Evolutionary conservation across 352 stramenopile genomes (phyloP).

Genomic region (Elongisporangium anandrum): DNA sequence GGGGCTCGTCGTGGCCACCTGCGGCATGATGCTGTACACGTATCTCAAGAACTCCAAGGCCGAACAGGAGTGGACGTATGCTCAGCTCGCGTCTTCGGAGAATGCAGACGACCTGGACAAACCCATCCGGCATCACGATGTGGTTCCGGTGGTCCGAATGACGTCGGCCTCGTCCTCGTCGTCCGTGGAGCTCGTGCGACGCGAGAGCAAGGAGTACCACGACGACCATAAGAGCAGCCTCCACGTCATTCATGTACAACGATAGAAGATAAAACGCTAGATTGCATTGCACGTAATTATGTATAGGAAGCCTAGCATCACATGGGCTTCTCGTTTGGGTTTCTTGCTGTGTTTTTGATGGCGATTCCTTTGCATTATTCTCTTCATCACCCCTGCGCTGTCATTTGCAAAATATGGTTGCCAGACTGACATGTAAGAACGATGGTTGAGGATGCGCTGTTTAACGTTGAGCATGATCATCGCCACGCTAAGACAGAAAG

Average conservation of each 20-base stretch:
- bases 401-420: too few relatives aligned
- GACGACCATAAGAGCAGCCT: background rate
- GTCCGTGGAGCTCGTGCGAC: conserved; percentile 35
- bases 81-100: conserved; percentile 22
- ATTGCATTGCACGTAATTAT: background rate
- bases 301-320: background rate
- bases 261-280: background rate
- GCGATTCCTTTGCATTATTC: too few relatives aligned
- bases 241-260: background rate
- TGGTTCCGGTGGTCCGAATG: background rate
- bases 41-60: conserved; percentile 56
- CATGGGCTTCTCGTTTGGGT: background rate
- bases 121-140: background rate
- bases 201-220: conserved; percentile 61
- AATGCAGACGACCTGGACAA: background rate
- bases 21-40: conserved; percentile 75
- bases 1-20: conserved; percentile 64
- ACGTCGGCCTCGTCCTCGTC: conserved; percentile 16
- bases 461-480: too few relatives aligned
- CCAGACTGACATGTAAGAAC: too few relatives aligned
- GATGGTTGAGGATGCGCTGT: too few relatives aligned
- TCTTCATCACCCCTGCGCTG: too few relatives aligned
- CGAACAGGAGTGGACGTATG: conserved; percentile 21
- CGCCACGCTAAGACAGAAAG: too few relatives aligned
- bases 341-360: too few relatives aligned